Evolutionary conservation across 2,329 filamentous ascomycete species (phyloP).

Genomic region (Penicillium sp.): DNA sequence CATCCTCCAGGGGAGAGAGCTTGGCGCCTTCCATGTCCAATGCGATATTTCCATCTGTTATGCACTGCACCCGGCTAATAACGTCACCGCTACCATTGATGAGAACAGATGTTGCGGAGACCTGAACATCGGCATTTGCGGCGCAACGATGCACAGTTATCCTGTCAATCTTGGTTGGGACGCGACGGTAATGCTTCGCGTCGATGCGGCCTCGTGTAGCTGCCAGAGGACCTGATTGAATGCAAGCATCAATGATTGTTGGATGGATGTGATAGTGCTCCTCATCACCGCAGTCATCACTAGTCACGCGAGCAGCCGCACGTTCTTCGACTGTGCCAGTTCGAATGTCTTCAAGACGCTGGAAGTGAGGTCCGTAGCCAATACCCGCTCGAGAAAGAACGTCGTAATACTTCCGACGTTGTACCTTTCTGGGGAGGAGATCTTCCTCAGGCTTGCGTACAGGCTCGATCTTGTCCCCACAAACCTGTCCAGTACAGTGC

Average conservation of each 20-base stretch:
- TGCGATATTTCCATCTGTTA: background rate
- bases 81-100: background rate
- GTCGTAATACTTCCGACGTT: constrained; percentile 8
- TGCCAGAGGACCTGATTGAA: constrained; percentile 25
- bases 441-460: background rate
- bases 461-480: background rate
- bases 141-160: background rate
- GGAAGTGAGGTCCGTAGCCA: constrained; percentile 12
- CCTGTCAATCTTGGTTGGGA: constrained; percentile 22
- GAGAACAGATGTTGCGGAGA: constrained; percentile 6
- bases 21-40: constrained; percentile 1
- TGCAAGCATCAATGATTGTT: constrained; percentile 21
- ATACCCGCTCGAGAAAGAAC: constrained; percentile 8
- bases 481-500: constrained; percentile 28
- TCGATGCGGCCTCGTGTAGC: constrained; percentile 17
- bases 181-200: constrained; percentile 5
- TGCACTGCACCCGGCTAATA: background rate
- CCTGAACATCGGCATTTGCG: background rate
- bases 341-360: constrained; percentile 6
- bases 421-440: background rate
- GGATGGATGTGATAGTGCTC: constrained; percentile 25
- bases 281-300: background rate
- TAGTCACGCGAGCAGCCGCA: background rate
- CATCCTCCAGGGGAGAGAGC: constrained; percentile 4
- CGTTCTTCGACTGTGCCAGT: constrained; percentile 5